A percentile compares a stretch with the other conserved stretches of the same genome.
Conservation (phyloP, 2,329 filamentous ascomycete genomes). For the Neofusicoccum umdonicola region DNA sequence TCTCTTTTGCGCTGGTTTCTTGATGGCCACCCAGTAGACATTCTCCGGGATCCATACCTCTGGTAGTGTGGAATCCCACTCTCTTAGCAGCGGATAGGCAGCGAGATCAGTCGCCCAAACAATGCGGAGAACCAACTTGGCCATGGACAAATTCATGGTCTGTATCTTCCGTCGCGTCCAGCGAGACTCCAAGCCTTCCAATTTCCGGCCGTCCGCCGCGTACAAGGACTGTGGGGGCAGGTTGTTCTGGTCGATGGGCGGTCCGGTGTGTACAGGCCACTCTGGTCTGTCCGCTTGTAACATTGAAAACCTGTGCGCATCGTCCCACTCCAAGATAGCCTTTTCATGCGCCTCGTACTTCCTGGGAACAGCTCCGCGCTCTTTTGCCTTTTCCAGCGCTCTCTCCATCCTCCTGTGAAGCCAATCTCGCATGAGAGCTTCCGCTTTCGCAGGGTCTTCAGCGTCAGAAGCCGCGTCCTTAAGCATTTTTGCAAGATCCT, state of each 20-base stretch:
- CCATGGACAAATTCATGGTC: constrained; percentile 40
- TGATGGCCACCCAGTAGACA: not conserved
- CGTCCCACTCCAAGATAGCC: not conserved
- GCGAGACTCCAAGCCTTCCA: constrained; percentile 29
- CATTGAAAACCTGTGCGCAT: not conserved
- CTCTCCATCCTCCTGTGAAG: not conserved
- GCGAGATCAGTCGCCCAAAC: constrained; percentile 24
- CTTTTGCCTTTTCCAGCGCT: no score
- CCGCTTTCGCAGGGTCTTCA: not conserved
- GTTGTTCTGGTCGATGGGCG: constrained; percentile 27
- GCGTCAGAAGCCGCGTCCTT: not conserved
- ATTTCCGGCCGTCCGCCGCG: constrained; percentile 33
- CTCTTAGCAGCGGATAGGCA: not conserved
- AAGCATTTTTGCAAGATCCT: not conserved
- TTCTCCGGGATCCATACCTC: not conserved
- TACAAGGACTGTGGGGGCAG: constrained; percentile 49
- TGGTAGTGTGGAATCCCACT: not conserved
- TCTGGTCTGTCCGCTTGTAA: not conserved
- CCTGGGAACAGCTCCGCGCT: no score
- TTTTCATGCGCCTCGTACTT: not conserved
- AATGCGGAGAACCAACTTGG: constrained; percentile 38
- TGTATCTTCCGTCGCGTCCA: constrained; percentile 45
- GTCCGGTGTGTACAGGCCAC: constrained; percentile 37
- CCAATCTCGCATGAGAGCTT: not conserved
- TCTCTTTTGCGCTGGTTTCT: not conserved